Percentiles rank a stretch among this genome's conserved stretches.
Evolutionary conservation across 139 green algal species (phyloP).

Genomic region (Picochlorum costavermella): DNA sequence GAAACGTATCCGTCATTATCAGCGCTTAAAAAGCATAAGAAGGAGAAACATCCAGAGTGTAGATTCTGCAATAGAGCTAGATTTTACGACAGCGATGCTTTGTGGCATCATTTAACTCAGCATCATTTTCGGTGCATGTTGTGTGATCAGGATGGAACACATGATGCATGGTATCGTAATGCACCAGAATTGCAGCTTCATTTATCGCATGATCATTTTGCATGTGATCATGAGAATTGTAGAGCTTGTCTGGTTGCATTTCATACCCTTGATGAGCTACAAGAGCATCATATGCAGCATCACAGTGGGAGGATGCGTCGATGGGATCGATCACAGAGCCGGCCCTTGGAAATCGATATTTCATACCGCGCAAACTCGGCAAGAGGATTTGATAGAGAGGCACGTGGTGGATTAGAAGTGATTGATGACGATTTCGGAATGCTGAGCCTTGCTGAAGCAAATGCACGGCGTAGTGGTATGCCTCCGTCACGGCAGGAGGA

Average conservation of each 20-base stretch:
- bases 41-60: slow-evolving; percentile 43
- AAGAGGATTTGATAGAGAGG: slow-evolving; percentile 15
- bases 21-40: slow-evolving; percentile 36
- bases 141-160: slow-evolving; percentile 33
- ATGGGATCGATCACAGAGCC: slow-evolving; percentile 37
- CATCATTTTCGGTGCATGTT: slow-evolving; percentile 59
- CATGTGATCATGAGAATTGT: slow-evolving; percentile 56
- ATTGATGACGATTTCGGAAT: slow-evolving; percentile 54
- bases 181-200: slow-evolving; percentile 24
- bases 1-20: slow-evolving; percentile 8
- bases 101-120: slow-evolving; percentile 44
- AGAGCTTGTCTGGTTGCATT: slow-evolving; percentile 54
- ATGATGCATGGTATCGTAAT: slow-evolving; percentile 32
- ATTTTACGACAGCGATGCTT: slow-evolving; percentile 50
- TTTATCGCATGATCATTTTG: slow-evolving; percentile 34
- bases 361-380: slow-evolving; percentile 2
- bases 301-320: slow-evolving; percentile 51
- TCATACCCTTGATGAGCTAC: slow-evolving; percentile 49
- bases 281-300: slow-evolving; percentile 28
- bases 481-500: neutral
- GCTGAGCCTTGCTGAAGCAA: neutral
- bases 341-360: slow-evolving; percentile 46
- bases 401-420: slow-evolving; percentile 37
- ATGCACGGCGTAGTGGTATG: neutral
- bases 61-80: slow-evolving; percentile 42